These are phyloP conservation scores for Dovyalis caffra DNA, from an alignment of 345 rosid species.

Conservation along the genomic window DNA sequence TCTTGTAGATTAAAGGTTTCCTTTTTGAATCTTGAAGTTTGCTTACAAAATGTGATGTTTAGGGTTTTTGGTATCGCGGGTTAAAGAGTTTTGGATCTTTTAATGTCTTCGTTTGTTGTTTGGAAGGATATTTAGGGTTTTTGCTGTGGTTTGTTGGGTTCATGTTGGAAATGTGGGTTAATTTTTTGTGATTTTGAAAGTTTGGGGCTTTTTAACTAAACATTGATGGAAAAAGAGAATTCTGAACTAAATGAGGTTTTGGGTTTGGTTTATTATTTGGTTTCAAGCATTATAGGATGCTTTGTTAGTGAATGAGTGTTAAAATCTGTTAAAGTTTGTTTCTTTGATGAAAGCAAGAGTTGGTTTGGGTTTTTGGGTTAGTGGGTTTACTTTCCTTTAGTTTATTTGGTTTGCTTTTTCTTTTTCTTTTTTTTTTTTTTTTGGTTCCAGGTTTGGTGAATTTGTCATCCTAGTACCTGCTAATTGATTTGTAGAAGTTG, in stretches of 20 bases:
- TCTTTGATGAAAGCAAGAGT: neutral
- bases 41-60: neutral
- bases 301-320: neutral
- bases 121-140: conserved; percentile 14
- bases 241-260: neutral
- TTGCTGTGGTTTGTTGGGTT: conserved; percentile 11
- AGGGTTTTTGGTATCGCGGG: neutral
- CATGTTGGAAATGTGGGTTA: conserved; percentile 10
- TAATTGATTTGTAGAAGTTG: conserved; percentile 26
- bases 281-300: neutral
- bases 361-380: neutral
- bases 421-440: no score
- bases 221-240: neutral
- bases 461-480: conserved; percentile 23
- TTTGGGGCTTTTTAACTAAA: neutral
- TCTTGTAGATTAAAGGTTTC: neutral
- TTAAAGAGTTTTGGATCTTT: conserved; percentile 19
- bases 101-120: conserved; percentile 16
- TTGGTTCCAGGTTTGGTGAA: conserved; percentile 40
- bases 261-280: neutral
- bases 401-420: neutral
- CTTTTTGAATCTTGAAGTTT: neutral
- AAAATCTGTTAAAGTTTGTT: neutral
- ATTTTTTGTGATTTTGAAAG: neutral
- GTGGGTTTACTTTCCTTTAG: neutral